Conservation (phyloP, 169 alveolate genomes). For the Sarcocystis neurona region DNA sequence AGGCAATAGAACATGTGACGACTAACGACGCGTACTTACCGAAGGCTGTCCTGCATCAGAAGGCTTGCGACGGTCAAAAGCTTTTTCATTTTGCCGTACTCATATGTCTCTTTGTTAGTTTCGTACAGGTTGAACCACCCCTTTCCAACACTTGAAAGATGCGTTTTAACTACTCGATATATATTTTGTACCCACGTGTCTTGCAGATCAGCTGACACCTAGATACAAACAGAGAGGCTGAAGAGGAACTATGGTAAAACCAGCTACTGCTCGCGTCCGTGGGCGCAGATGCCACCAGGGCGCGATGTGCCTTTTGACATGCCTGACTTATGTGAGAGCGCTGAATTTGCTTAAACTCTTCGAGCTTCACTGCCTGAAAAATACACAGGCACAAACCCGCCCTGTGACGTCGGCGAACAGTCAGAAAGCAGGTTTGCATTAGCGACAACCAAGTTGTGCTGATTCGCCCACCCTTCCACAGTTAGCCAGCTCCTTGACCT, state of each 20-base stretch:
- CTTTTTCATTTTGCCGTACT: conserved; percentile 88
- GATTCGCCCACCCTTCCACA: too few species aligned
- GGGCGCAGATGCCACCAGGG: too few species aligned
- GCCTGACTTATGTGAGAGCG: conserved; percentile 76
- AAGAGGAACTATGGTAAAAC: too few species aligned
- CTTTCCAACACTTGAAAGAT: conserved; percentile 86
- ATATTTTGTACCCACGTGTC: conserved; percentile 82
- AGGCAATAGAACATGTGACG: not conserved
- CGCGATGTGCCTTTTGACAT: not conserved
- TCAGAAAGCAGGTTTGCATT: too few species aligned
- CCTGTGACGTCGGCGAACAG: too few species aligned
- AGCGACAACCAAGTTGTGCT: too few species aligned
- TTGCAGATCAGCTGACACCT: conserved; percentile 65
- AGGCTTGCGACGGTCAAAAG: conserved; percentile 86
- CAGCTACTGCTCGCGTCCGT: too few species aligned
- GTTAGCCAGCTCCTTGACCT: too few species aligned
- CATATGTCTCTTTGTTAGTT: conserved; percentile 89
- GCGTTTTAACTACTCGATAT: conserved; percentile 77
- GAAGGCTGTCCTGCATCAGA: conserved; percentile 83
- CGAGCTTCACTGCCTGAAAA: conserved; percentile 82
- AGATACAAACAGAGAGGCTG: not conserved
- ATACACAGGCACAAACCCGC: too few species aligned
- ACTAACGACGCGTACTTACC: conserved; percentile 14
- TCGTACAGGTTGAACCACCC: conserved; percentile 93
- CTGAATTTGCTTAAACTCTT: conserved; percentile 87